Conservation (phyloP, 2,329 filamentous ascomycete species). For the Nemania sp. region DNA sequence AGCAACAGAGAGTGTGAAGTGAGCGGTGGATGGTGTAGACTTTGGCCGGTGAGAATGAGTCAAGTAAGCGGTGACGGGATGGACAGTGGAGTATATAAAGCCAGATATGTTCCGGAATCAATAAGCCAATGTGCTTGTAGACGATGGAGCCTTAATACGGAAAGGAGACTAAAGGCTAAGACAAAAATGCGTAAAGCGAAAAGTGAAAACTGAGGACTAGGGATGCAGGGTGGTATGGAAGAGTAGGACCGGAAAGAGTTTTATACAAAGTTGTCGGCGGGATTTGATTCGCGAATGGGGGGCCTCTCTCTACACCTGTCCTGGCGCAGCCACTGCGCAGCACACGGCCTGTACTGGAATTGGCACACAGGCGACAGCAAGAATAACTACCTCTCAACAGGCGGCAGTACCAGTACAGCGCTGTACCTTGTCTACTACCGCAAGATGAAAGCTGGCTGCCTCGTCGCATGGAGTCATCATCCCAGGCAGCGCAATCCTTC, state of each 20-base stretch:
- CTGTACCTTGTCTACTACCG: no score
- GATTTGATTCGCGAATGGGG: conserved; percentile 29
- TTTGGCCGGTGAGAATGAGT: conserved; percentile 16
- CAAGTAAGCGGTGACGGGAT: conserved; percentile 12
- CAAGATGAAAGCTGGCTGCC: conserved; percentile 31
- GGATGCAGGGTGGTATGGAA: conserved; percentile 16
- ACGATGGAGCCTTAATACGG: no score
- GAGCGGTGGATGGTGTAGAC: background rate
- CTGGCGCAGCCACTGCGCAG: conserved; percentile 27
- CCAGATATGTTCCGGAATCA: conserved; percentile 6
- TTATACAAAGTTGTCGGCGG: conserved; percentile 28
- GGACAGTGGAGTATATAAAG: conserved; percentile 14
- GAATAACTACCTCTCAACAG: conserved; percentile 16
- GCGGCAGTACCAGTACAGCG: conserved; percentile 18
- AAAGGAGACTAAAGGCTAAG: no score
- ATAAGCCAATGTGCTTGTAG: conserved; percentile 13
- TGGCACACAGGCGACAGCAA: conserved; percentile 16
- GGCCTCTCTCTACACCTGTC: background rate
- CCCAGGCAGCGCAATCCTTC: conserved; percentile 29
- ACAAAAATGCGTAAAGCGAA: no score
- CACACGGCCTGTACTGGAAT: background rate
- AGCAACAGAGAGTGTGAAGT: conserved; percentile 17
- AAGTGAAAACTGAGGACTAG: no score
- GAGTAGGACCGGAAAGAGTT: conserved; percentile 23
- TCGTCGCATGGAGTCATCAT: conserved; percentile 34